Evolutionary conservation across 2,329 filamentous ascomycete genomes (phyloP).

Genomic region (Scedosporium dehoogii): DNA sequence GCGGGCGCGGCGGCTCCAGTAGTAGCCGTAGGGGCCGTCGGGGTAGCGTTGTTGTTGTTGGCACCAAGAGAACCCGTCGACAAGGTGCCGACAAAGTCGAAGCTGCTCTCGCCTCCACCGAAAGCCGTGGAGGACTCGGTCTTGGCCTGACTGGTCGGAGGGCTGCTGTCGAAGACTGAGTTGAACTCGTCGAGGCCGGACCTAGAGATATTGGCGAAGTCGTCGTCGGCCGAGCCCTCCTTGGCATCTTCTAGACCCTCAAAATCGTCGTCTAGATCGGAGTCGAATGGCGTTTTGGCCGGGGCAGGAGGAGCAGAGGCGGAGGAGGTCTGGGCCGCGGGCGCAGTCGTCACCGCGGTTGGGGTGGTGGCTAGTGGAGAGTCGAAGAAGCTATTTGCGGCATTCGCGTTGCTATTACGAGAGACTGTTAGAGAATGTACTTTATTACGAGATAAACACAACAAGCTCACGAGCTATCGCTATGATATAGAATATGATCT

Average conservation of each 20-base stretch:
- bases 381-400: constrained; percentile 3
- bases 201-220: constrained; percentile 65
- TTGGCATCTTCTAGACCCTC: constrained; percentile 77
- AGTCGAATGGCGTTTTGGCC: constrained; percentile 50
- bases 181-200: constrained; percentile 71
- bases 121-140: constrained; percentile 39
- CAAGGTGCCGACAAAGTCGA: constrained; percentile 42
- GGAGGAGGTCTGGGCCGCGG: constrained; percentile 16
- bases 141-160: constrained; percentile 43
- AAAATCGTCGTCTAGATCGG: constrained; percentile 68
- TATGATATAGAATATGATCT: neutral
- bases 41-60: constrained; percentile 8
- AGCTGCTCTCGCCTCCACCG: constrained; percentile 43
- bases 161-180: constrained; percentile 66
- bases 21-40: constrained; percentile 13
- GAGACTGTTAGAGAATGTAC: neutral
- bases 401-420: neutral
- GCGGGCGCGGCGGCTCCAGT: constrained; percentile 27
- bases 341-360: constrained; percentile 19
- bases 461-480: neutral
- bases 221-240: constrained; percentile 68
- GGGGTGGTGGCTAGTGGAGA: constrained; percentile 11
- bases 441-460: neutral
- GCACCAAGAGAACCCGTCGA: constrained; percentile 20
- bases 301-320: constrained; percentile 14